These are phyloP conservation scores for Suillus subaureus DNA, from an alignment of 768 basidiomycete species.

Conservation along the genomic window DNA sequence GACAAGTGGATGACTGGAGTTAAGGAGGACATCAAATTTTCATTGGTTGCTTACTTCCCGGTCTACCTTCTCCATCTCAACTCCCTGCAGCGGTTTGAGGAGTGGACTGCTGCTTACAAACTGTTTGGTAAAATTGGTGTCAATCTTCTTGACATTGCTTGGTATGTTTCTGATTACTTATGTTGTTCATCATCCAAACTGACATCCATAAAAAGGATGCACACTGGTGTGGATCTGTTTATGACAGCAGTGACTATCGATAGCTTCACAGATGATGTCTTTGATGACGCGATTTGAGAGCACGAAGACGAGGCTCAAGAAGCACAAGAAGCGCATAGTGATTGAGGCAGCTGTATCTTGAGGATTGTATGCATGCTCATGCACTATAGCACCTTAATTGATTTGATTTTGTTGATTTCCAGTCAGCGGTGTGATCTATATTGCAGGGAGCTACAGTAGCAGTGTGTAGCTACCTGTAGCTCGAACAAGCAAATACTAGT, in stretches of 20 bases:
- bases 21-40: conserved; percentile 14
- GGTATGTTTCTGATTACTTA: conserved; percentile 2
- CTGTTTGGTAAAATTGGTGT: conserved; percentile 7
- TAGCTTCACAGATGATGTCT: neutral
- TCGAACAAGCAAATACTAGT: neutral
- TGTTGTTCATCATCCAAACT: neutral
- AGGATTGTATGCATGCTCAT: neutral
- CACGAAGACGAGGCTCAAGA: neutral
- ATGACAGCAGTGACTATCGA: neutral
- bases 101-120: conserved; percentile 9
- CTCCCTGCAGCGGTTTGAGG: neutral
- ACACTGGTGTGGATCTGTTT: conserved; percentile 7
- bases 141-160: neutral
- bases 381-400: neutral
- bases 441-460: conserved; percentile 1
- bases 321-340: neutral
- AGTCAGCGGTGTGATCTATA: neutral
- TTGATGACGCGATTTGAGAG: neutral
- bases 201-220: conserved; percentile 10
- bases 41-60: conserved; percentile 4
- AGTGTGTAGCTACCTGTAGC: neutral
- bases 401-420: neutral
- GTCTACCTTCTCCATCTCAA: conserved; percentile 12
- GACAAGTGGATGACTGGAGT: conserved; percentile 16
- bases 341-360: neutral